A percentile compares a stretch with the other conserved stretches of the same genome.
Evolutionary conservation across 192 early-diverging fungal genomes (phyloP).

Genomic region (Phycomyces nitens): DNA sequence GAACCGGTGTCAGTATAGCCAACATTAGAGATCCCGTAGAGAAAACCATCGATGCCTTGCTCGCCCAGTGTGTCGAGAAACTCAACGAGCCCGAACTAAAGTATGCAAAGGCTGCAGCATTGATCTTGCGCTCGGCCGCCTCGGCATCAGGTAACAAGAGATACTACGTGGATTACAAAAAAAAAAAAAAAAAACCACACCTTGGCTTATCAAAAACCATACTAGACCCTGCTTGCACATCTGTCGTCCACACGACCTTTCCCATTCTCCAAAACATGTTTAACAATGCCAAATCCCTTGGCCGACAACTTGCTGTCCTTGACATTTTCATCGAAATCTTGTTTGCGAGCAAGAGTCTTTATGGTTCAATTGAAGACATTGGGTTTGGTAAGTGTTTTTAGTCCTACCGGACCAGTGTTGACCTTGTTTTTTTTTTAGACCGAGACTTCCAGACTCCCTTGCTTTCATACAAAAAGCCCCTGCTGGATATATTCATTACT

Average conservation of each 20-base stretch:
- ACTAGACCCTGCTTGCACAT: slow-evolving; percentile 60
- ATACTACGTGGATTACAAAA: too few relatives aligned
- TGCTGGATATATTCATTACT: slow-evolving; percentile 65
- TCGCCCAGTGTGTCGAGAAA: slow-evolving; percentile 54
- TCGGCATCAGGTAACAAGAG: slow-evolving; percentile 55
- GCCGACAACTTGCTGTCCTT: slow-evolving; percentile 55
- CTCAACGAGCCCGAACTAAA: slow-evolving; percentile 62
- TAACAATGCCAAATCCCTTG: slow-evolving; percentile 45
- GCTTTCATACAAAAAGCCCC: slow-evolving; percentile 64
- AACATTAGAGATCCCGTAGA: slow-evolving; percentile 45
- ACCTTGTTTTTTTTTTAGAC: too few relatives aligned
- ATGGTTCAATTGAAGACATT: slow-evolving; percentile 49
- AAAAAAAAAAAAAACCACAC: too few relatives aligned
- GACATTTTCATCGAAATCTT: slow-evolving; percentile 71
- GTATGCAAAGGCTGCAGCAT: slow-evolving; percentile 60
- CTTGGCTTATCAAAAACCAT: neutral
- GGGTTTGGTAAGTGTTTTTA: slow-evolving; percentile 29
- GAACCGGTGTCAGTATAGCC: slow-evolving; percentile 47
- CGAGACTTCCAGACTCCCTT: slow-evolving; percentile 64
- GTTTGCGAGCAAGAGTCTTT: slow-evolving; percentile 57
- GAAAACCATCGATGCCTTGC: slow-evolving; percentile 44
- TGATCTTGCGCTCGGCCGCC: slow-evolving; percentile 60
- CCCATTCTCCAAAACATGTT: slow-evolving; percentile 61
- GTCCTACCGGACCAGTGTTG: too few relatives aligned
- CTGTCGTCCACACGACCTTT: slow-evolving; percentile 57